These are phyloP conservation scores for barrel medic (Medicago truncatula) DNA, from an alignment of 306 rosid genomes.

Conservation along the genomic window MtrunA17r5.0-ANR NC_053047.1:1511501-1512000, in stretches of 20 bases:
- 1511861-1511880: constrained; percentile 8
- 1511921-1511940: neutral
- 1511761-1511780: no score
- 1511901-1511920: neutral
- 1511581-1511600: neutral
- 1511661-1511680: neutral
- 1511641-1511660: constrained; percentile 19
- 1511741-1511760: neutral
- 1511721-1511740: neutral
- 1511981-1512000: no score
- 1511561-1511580: constrained; percentile 31
- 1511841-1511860: constrained; percentile 32
- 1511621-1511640: neutral
- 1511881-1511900: neutral
- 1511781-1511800: no score
- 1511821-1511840: neutral
- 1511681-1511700: neutral
- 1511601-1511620: neutral
- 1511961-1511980: no score
- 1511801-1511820: neutral
- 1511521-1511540: neutral
- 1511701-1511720: no score
- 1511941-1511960: no score
- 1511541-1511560: neutral
- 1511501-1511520: neutral